A percentile compares a stretch with the other conserved stretches of the same genome.
Evolutionary conservation across 306 rosid species (phyloP).

Genomic region (Ammopiptanthus mongolicus): DNA sequence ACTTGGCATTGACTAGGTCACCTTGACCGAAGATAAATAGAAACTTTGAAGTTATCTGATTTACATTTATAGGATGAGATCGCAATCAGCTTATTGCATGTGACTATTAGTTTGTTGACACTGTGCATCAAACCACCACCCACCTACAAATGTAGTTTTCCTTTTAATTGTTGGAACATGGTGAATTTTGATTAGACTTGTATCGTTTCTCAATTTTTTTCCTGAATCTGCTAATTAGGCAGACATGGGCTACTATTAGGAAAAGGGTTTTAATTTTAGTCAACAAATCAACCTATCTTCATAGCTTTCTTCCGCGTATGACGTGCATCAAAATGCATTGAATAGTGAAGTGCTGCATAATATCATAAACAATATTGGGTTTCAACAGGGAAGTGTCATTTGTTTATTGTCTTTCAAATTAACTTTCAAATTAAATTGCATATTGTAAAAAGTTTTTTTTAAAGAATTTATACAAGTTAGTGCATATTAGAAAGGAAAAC

Average conservation of each 20-base stretch:
- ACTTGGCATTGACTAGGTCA: too few species aligned
- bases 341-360: neutral
- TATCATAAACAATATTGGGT: neutral
- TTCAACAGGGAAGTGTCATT: neutral
- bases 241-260: neutral
- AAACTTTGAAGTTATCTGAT: neutral
- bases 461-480: too few species aligned
- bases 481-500: too few species aligned
- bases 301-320: neutral
- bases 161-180: neutral
- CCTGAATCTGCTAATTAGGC: neutral
- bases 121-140: neutral
- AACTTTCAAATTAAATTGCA: too few species aligned
- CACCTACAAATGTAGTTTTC: neutral
- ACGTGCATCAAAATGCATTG: neutral
- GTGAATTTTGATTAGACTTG: slow-evolving; percentile 26
- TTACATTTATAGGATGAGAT: neutral
- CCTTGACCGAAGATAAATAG: too few species aligned
- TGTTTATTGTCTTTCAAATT: neutral
- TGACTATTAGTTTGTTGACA: neutral
- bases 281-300: neutral
- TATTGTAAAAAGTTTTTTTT: too few species aligned
- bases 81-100: neutral
- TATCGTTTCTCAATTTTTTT: neutral
- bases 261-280: neutral